Conservation (phyloP, 768 basidiomycete genomes). For the Cytidiella melzeri region DNA sequence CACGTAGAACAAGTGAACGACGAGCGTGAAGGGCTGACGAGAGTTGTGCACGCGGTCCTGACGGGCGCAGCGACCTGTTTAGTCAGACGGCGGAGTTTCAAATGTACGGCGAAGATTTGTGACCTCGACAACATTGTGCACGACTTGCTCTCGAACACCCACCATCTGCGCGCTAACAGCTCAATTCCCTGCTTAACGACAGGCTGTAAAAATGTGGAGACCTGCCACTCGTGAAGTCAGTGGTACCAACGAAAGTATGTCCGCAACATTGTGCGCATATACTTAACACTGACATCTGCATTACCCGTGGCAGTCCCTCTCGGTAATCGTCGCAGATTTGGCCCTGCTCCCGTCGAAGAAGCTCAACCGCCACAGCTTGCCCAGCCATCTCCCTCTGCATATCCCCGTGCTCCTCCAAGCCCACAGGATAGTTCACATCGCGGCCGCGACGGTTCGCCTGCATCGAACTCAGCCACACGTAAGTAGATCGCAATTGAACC, state of each 20-base stretch:
- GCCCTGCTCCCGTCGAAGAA: conserved; percentile 81
- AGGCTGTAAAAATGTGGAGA: conserved; percentile 62
- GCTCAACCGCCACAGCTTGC: conserved; percentile 77
- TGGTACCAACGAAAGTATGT: conserved; percentile 86
- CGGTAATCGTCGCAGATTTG: conserved; percentile 86
- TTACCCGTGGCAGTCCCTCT: conserved; percentile 51
- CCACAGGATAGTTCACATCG: conserved; percentile 50
- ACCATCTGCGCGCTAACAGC: conserved; percentile 12
- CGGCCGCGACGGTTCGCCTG: conserved; percentile 64
- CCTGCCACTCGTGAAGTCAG: conserved; percentile 86
- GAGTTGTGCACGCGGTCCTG: too few species aligned
- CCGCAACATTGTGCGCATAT: conserved; percentile 2
- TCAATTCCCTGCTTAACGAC: conserved; percentile 15
- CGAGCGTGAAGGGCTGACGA: too few species aligned
- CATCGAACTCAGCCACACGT: conserved; percentile 54
- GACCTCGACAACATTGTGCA: conserved; percentile 5
- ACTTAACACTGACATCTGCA: conserved; percentile 8
- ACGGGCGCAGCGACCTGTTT: conserved; percentile 11
- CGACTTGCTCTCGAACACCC: conserved; percentile 11
- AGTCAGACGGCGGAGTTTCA: conserved; percentile 17
- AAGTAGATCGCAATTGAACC: conserved; percentile 37
- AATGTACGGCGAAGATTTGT: conserved; percentile 1
- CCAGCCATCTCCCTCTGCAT: conserved; percentile 81
- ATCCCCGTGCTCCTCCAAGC: conserved; percentile 55
- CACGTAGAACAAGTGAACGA: too few species aligned